Conservation (phyloP, 1,139 yeast species). For the Pichia sp. region DNA sequence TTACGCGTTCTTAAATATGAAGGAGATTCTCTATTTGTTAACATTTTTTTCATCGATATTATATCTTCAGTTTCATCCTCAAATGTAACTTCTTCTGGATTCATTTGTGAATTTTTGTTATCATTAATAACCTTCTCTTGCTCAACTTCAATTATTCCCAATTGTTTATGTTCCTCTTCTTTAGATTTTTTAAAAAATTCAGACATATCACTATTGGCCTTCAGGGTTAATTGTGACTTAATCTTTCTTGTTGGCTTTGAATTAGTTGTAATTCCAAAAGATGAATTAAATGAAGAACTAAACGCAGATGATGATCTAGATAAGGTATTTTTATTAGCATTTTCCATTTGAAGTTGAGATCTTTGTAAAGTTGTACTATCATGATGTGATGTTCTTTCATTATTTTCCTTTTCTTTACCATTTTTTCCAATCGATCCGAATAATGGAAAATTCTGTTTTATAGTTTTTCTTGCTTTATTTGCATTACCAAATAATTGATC, state of each 20-base stretch:
- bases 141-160: conserved; percentile 5
- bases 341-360: conserved; percentile 4
- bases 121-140: neutral
- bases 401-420: neutral
- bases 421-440: too few species aligned
- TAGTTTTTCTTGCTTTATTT: conserved; percentile 20
- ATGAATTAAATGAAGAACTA: conserved; percentile 4
- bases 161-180: conserved; percentile 9
- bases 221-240: conserved; percentile 14
- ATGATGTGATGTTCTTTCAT: neutral
- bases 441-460: conserved; percentile 10
- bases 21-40: conserved; percentile 25
- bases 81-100: conserved; percentile 9
- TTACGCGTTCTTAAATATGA: conserved; percentile 14
- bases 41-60: conserved; percentile 15
- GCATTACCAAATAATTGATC: conserved; percentile 2
- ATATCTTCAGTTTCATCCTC: conserved; percentile 7
- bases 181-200: conserved; percentile 15
- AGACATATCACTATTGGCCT: conserved; percentile 11
- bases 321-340: neutral
- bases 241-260: conserved; percentile 5
- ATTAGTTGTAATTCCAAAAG: neutral
- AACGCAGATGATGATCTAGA: conserved; percentile 10
- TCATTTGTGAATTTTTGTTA: neutral
- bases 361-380: conserved; percentile 12